A percentile compares a stretch with the other conserved stretches of the same genome.
Evolutionary conservation across 768 basidiomycete genomes (phyloP).

Genomic region (Boletus pseudo-olivaceus): DNA sequence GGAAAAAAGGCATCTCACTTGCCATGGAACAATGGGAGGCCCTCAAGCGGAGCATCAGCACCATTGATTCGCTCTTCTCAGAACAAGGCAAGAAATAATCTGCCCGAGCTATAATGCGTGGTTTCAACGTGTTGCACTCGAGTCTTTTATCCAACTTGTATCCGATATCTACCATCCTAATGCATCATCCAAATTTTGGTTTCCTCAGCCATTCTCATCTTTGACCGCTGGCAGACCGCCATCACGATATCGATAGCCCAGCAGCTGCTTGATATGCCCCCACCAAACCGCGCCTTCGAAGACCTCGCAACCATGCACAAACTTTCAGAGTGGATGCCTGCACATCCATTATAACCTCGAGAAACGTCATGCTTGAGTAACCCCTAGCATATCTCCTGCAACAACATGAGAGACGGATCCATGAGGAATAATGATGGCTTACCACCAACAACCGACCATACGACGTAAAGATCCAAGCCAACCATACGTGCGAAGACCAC

Average conservation of each 20-base stretch:
- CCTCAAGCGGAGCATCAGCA: constrained; percentile 41
- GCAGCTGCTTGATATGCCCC: constrained; percentile 73
- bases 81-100: constrained; percentile 21
- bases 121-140: neutral
- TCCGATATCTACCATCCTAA: constrained; percentile 2
- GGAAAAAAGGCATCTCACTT: constrained; percentile 78
- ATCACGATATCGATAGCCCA: constrained; percentile 44
- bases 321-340: constrained; percentile 53
- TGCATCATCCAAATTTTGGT: neutral
- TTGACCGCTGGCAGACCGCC: neutral
- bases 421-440: constrained; percentile 25
- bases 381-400: constrained; percentile 57
- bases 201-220: neutral
- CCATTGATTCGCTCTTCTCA: constrained; percentile 53
- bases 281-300: constrained; percentile 53
- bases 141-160: neutral
- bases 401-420: constrained; percentile 1
- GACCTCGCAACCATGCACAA: constrained; percentile 62
- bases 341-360: constrained; percentile 63
- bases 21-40: constrained; percentile 63
- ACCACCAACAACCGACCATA: constrained; percentile 74
- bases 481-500: constrained; percentile 44
- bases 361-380: constrained; percentile 47
- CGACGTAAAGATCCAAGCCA: constrained; percentile 48
- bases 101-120: neutral